Percentiles rank a stretch among this genome's conserved stretches.
These are phyloP conservation scores for Torulaspora gathmanii DNA, from an alignment of 805 yeast species.

Conservation along the genomic window DNA sequence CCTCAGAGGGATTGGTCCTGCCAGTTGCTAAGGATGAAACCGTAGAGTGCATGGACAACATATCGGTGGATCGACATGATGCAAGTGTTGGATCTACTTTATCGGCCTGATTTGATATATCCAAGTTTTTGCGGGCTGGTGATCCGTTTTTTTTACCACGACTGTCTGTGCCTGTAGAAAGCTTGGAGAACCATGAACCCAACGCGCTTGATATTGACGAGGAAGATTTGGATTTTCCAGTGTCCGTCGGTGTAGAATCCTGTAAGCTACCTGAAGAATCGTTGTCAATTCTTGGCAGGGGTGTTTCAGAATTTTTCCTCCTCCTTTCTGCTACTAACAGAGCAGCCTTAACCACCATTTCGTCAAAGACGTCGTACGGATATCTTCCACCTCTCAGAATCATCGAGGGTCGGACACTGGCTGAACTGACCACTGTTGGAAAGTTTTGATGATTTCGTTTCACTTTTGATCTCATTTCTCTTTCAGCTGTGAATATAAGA, in stretches of 20 bases:
- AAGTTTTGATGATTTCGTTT: conserved; percentile 11
- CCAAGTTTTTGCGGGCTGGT: neutral
- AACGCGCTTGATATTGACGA: conserved; percentile 15
- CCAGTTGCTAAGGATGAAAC: conserved; percentile 20
- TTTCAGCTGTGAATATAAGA: conserved; percentile 15
- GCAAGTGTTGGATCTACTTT: conserved; percentile 6
- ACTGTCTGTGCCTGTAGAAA: conserved; percentile 7
- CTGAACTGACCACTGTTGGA: conserved; percentile 16
- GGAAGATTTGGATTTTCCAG: neutral
- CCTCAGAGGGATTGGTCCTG: conserved; percentile 17
- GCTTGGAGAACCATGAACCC: conserved; percentile 20
- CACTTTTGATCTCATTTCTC: conserved; percentile 5
- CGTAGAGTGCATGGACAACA: conserved; percentile 23
- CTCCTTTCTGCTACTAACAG: conserved; percentile 16
- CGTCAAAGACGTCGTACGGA: conserved; percentile 30
- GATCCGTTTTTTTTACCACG: neutral
- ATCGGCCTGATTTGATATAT: neutral
- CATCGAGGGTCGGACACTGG: conserved; percentile 20
- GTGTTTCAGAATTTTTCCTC: conserved; percentile 10
- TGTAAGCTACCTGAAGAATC: neutral
- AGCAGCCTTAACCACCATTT: conserved; percentile 21
- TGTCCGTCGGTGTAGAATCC: neutral
- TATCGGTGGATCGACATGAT: conserved; percentile 16
- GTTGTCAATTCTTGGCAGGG: conserved; percentile 7
- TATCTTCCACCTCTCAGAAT: conserved; percentile 21